Evolutionary conservation across 306 rosid species (phyloP).

Genomic region (Cucumis hystrix): DNA sequence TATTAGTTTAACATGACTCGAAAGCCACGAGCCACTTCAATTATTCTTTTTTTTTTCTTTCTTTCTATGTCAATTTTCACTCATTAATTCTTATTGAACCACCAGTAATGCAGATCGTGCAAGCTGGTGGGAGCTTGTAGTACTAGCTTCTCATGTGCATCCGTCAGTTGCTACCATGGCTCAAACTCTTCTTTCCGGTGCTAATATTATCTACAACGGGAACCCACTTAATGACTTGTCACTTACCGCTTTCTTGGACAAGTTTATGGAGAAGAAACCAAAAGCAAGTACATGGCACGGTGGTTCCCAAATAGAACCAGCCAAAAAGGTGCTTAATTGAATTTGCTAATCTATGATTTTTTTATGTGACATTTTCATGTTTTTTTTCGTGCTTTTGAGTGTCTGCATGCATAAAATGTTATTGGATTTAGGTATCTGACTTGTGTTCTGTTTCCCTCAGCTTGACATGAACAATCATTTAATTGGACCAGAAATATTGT

Average conservation of each 20-base stretch:
- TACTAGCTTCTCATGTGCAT: constrained; percentile 81
- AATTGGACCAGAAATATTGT: constrained; percentile 66
- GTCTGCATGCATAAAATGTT: not conserved
- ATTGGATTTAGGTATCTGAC: constrained; percentile 6
- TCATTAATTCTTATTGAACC: not conserved
- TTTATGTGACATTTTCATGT: not conserved
- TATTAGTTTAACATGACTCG: too few relatives aligned
- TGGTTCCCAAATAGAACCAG: constrained; percentile 91
- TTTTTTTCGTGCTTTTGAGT: not conserved
- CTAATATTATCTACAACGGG: constrained; percentile 80
- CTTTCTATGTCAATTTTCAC: not conserved
- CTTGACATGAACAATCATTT: constrained; percentile 54
- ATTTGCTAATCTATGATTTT: not conserved
- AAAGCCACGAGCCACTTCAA: too few relatives aligned
- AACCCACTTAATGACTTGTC: constrained; percentile 73
- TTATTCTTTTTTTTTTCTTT: not conserved
- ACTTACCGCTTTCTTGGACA: constrained; percentile 80
- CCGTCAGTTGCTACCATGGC: constrained; percentile 96
- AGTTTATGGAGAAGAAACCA: constrained; percentile 95
- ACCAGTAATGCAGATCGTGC: constrained; percentile 79
- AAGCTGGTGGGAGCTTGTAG: constrained; percentile 92
- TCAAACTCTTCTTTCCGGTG: constrained; percentile 72
- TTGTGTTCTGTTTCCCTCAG: constrained; percentile 25
- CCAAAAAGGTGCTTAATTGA: constrained; percentile 48
- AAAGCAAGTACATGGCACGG: constrained; percentile 86